Percentiles rank a stretch among this genome's conserved stretches.
phyloP scores from a whole-genome alignment of 768 basidiomycete genomes.

The Arthromyces matolae region DNA sequence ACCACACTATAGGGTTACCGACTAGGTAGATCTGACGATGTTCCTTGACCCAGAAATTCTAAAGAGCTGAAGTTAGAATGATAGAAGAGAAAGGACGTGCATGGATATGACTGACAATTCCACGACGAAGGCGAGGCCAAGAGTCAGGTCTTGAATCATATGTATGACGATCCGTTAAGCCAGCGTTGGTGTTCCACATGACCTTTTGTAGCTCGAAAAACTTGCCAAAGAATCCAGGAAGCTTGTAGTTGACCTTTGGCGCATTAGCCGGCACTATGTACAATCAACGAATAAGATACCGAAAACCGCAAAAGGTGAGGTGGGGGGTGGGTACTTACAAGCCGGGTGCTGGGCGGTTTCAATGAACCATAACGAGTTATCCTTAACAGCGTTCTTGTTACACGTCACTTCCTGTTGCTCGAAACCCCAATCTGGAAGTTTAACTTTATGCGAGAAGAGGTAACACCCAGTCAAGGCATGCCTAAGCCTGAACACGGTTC shows the following conservation, averaged over 20 bases:
- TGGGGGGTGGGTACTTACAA: slow-evolving; percentile 43
- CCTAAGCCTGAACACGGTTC: slow-evolving; percentile 77
- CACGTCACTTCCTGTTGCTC: slow-evolving; percentile 99
- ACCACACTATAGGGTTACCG: slow-evolving; percentile 95
- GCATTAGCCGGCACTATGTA: slow-evolving; percentile 64
- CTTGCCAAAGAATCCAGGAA: slow-evolving; percentile 87
- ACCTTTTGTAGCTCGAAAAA: slow-evolving; percentile 90
- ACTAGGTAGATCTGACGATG: slow-evolving; percentile 93
- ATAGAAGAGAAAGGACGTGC: not conserved
- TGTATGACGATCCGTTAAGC: slow-evolving; percentile 89
- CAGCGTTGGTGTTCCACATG: slow-evolving; percentile 97
- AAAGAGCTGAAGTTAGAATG: slow-evolving; percentile 7
- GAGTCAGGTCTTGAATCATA: slow-evolving; percentile 90
- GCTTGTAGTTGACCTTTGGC: slow-evolving; percentile 82
- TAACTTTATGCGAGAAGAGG: slow-evolving; percentile 96
- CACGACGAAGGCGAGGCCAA: slow-evolving; percentile 90
- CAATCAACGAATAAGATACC: not conserved
- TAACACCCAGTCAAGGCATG: slow-evolving; percentile 92
- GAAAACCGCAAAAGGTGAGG: not conserved
- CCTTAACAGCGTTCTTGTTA: slow-evolving; percentile 91
- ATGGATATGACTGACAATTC: slow-evolving; percentile 86
- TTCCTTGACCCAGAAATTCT: slow-evolving; percentile 99
- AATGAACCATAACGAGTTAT: slow-evolving; percentile 91
- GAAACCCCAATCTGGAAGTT: slow-evolving; percentile 95
- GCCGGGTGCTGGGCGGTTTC: slow-evolving; percentile 78